Conservation (phyloP, 1,139 yeast genomes). For the Sugiyamaella sp. region DNA sequence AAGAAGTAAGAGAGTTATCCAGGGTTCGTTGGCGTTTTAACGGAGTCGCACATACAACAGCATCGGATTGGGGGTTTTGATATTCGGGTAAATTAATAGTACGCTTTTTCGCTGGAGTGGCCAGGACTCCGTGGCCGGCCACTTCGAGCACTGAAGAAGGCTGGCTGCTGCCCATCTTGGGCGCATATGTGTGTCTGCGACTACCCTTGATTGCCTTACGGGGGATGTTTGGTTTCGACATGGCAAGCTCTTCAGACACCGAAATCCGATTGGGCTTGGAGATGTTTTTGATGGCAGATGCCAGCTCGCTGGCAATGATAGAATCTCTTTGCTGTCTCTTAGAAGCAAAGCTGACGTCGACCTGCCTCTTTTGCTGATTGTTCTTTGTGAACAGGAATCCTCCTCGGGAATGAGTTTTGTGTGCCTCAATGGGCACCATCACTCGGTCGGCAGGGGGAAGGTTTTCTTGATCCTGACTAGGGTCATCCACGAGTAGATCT, state of each 20-base stretch:
- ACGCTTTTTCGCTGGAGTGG: slow-evolving; percentile 24
- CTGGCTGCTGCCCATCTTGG: slow-evolving; percentile 13
- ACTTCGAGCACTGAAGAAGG: slow-evolving; percentile 18
- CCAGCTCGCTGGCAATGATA: slow-evolving; percentile 30
- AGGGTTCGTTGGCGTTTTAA: slow-evolving; percentile 8
- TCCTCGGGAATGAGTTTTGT: slow-evolving; percentile 23
- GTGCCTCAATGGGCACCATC: slow-evolving; percentile 1
- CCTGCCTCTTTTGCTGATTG: slow-evolving; percentile 31
- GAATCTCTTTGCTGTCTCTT: slow-evolving; percentile 18
- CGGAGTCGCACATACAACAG: slow-evolving; percentile 17
- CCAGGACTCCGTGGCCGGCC: slow-evolving; percentile 20
- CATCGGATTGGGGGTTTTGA: slow-evolving; percentile 2
- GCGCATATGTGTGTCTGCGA: slow-evolving; percentile 4
- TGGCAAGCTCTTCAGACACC: slow-evolving; percentile 25
- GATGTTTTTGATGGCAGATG: slow-evolving; percentile 31
- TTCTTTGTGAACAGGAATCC: slow-evolving; percentile 24
- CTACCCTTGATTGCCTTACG: slow-evolving; percentile 11
- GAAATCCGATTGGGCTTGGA: slow-evolving; percentile 33
- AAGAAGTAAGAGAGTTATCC: slow-evolving; percentile 10
- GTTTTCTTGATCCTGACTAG: slow-evolving; percentile 12
- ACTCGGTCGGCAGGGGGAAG: neutral
- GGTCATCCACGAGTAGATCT: neutral
- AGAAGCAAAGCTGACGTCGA: slow-evolving; percentile 25
- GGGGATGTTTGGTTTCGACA: slow-evolving; percentile 17
- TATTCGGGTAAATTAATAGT: slow-evolving; percentile 18